phyloP scores from a whole-genome alignment of 208 protist genomes.

The Leishmania aethiopica region DNA sequence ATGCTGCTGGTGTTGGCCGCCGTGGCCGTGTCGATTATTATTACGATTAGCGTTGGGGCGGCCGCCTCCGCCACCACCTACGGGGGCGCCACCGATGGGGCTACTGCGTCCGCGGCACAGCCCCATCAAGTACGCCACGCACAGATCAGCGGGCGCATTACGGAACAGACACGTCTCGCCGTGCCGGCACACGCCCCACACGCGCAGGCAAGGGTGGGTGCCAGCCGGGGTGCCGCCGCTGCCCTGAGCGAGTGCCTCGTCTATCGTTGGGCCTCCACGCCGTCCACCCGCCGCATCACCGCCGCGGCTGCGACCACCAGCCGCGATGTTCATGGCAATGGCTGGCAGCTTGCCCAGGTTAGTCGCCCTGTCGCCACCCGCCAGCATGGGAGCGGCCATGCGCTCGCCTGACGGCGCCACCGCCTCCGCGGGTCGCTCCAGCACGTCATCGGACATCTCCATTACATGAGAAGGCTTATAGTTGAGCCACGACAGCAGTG shows the following conservation, averaged over 20 bases:
- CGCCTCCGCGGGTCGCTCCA: slow-evolving; percentile 74
- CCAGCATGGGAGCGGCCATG: slow-evolving; percentile 44
- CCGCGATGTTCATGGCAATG: slow-evolving; percentile 65
- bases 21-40: background rate
- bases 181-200: slow-evolving; percentile 78
- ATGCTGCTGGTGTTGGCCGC: slow-evolving; percentile 3
- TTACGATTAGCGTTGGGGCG: background rate
- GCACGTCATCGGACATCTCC: slow-evolving; percentile 69
- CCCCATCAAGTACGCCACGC: slow-evolving; percentile 79
- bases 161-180: slow-evolving; percentile 77
- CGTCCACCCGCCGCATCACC: slow-evolving; percentile 1
- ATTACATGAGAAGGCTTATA: slow-evolving; percentile 72
- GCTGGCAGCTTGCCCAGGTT: slow-evolving; percentile 61
- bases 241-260: slow-evolving; percentile 21
- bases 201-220: slow-evolving; percentile 69
- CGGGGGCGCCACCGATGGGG: slow-evolving; percentile 5
- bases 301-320: slow-evolving; percentile 20
- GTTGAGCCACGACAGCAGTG: slow-evolving; percentile 83
- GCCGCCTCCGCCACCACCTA: slow-evolving; percentile 7
- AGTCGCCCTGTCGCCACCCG: slow-evolving; percentile 46
- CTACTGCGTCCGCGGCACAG: slow-evolving; percentile 44
- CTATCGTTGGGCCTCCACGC: slow-evolving; percentile 16
- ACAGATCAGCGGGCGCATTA: slow-evolving; percentile 70
- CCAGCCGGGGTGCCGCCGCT: background rate
- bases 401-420: slow-evolving; percentile 80